Base-by-base conservation (phyloP, 176 grass and related monocot species). In the Eragrostis nindensis region DNA sequence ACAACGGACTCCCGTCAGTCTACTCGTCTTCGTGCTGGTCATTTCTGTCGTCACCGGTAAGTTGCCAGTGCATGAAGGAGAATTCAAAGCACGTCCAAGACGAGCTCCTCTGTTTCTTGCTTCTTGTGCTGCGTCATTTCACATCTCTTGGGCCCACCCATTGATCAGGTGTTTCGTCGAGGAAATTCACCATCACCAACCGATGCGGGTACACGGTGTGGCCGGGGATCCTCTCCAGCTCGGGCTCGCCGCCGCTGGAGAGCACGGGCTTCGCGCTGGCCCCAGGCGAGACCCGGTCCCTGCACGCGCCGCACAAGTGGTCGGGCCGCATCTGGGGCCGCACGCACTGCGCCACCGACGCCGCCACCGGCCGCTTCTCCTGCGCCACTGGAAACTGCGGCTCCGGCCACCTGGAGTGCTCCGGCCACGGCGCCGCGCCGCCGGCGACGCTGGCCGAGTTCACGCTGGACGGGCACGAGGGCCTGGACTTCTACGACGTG, bases 311-410 rank as follows among this genome's bases (percentile, higher is more conserved):
- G 2, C 17, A 73, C 3, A 92, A 88, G 11, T 99, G 96, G 90
- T 91, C 90, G 2, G 95, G 95, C 48, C 92, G 95, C 13, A 94
- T 98, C 86, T 98, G 95, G 95, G 95, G 61, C 7, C 92, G 92
- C 7, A 93, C 90, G 16, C 90, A 90, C 42, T 98, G 95, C 81
- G 68, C 38, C 43, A 94, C 94, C 82, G 60, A 17, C 60, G 26
- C 26, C 26, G 5, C 32, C 32, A 36, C 0, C 26, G 60, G 27
- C 60, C 15, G 5, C 5, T 13, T 87, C 27, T 75, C 87, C 5
- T 96, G 93, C 88, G 63, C 83, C 48, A 96, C 90, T 5, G 90
- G 85, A 47, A 90, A 96, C 84, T 96, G 90, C 61, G 90, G 90
- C 18, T 92, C 93, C 1, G 90, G 90, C 26, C 11, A 86, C 83